Base-by-base conservation (phyloP, 2,329 filamentous ascomycete genomes). In the Fusarium haematococcum region DNA sequence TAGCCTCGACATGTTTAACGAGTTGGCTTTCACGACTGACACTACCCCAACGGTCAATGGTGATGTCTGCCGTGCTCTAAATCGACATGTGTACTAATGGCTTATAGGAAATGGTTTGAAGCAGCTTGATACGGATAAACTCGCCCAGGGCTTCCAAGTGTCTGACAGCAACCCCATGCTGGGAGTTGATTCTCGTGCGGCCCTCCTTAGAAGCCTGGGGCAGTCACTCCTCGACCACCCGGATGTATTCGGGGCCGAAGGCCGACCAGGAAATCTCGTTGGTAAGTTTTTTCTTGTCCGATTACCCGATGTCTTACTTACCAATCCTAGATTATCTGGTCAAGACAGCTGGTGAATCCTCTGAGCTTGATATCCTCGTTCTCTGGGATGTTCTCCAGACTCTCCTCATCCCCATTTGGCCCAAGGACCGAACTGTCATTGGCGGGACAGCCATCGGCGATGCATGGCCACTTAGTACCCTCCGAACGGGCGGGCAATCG, bases 381-480 rank as follows among this genome's bases (percentile, higher is more conserved):
- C 81, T 88, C 14, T 86, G 87, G 87, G 75, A 76, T 6, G 79
- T 81, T 2, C 79, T 87, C 2, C 87, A 88, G 63, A 78, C 69
- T 1, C 76, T 86, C 0, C 80, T 88, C 11, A 84, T 88, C 1
- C 87, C 87, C 0, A 80, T 84, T 1, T 89, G 87, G 87, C 86
- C 87, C 2, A 81, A 82, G 8, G 81, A 86, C 50, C 84, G 87
- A 0, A 95, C 94, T 0, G 79, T 77, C 0, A 74, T 88, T 6
- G 73, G 80, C 1, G 85, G 84, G 6, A 70, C 78, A 3, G 85
- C 86, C 0, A 83, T 88, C 16, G 87, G 87, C 3, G 87, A 88
- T 69, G 86, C 87, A 6, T 88, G 87, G 87, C 86, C 86, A 6
- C 77, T 88, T 1, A 69, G 73, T 5, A 69, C 79, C 0, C 78